Conservation (phyloP, 2,329 filamentous ascomycete genomes). For the Phoma herbarum region DNA sequence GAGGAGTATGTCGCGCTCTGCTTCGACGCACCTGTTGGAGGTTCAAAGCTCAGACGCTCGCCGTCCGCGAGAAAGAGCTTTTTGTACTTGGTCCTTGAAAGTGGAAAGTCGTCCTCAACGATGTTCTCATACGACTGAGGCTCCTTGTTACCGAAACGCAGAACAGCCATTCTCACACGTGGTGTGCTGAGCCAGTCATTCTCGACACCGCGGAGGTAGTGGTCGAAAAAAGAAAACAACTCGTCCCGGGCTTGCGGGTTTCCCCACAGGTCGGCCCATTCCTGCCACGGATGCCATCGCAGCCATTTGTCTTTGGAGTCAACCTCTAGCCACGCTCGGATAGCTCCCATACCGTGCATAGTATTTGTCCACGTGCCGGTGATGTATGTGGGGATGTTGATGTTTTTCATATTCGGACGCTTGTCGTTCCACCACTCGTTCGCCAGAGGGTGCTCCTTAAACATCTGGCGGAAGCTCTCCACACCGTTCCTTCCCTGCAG, state of each 20-base stretch:
- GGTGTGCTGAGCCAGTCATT: background rate
- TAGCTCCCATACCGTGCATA: background rate
- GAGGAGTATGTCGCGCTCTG: background rate
- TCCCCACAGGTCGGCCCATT: conserved; percentile 35
- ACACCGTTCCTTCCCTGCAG: background rate
- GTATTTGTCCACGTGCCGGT: background rate
- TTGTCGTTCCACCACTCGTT: conserved; percentile 39
- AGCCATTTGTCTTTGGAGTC: conserved; percentile 15
- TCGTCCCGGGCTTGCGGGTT: conserved; percentile 28
- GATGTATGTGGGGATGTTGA: conserved; percentile 30
- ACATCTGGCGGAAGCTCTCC: conserved; percentile 1
- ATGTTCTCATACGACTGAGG: background rate
- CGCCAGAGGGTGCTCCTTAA: conserved; percentile 1
- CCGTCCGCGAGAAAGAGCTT: background rate
- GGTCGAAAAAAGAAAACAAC: conserved; percentile 7
- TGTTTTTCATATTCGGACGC: conserved; percentile 24
- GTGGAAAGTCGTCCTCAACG: background rate
- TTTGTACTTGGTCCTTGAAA: background rate
- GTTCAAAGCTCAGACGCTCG: background rate
- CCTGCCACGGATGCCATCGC: conserved; percentile 22
- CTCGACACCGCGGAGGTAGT: background rate
- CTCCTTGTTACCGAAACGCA: background rate
- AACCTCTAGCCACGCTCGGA: background rate
- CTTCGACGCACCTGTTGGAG: background rate
- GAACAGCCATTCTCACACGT: background rate